Evolutionary conservation across 2,329 filamentous ascomycete species (phyloP), one percentile per base, ranked within the genome.

Genomic region (Beauveria sp.): DNA sequence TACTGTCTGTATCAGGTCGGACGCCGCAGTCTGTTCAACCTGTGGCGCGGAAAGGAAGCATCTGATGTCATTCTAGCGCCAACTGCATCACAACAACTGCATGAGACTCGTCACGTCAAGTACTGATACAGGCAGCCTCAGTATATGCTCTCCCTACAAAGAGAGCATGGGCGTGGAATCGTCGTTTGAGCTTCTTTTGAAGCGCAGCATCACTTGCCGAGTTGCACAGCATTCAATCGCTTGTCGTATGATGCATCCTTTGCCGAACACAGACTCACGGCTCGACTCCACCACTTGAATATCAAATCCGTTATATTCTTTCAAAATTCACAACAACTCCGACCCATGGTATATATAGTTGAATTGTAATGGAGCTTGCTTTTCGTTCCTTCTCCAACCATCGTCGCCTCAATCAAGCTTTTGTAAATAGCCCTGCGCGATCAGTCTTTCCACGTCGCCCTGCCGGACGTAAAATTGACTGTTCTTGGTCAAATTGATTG

Each of bases 381-480:
- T 22, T 24, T 38, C 7, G n/a, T 43, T 43, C 45, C 20, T 28
- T 16, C 3, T n/a, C 14, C n/a, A 31, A 7, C 18, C n/a, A 8
- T n/a, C 10, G 8, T 34, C 31, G 1, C 51, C 42, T 90, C 81
- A 97, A 72, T 86, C 87, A 67, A 99, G 81, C 69, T 92, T 92
- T 74, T 97, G 93, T 66, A 99, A 79, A 76, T 97, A 99, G 22
- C 95, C 95, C 73, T 98, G 93, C 18, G 91, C 85, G 70, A 99
- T 97, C 68, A 99, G 75, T 56, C 93, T 85, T 76, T 99, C 95
- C 7, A 99, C 95, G 76, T 99, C 95, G 26, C 91, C 93, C 71
- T 97, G 91, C 52, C 93, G 86, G 45, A 99, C 95, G 71, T 96
- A 98, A 72, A 99, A 96, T 72, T 99, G 95, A 70, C 93, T 97